Evolutionary conservation across 257 asterid species (phyloP), one percentile per base, ranked within the genome.

Genomic region (Plantago major): DNA sequence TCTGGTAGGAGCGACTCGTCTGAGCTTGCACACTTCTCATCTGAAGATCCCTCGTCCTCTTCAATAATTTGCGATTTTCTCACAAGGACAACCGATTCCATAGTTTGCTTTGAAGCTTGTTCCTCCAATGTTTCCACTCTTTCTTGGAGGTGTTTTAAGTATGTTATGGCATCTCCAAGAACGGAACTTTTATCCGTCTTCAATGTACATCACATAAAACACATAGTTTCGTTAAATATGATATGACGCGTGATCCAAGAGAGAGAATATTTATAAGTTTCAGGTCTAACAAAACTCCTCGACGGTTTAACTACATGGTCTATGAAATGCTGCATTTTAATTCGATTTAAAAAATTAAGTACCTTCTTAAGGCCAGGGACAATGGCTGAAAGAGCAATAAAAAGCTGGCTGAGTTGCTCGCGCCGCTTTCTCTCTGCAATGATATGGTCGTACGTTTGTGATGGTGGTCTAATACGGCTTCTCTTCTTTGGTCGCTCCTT

Each of bases 321-420:
- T 15, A 50, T 17, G 33, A 50, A 50, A 3, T 8, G 28, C 22
- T 16, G 9, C 55, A 8, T 1, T 17, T 9, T 15, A 12, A 7
- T 8, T 16, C 9, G 8, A 51, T 52, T 14, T 19, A 52, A 16
- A 5, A 28, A n/a, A 9, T 30, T 5, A 19, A 52, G 17, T 66
- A 78, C 84, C 81, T 79, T 79, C 45, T 69, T 79, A 19, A 79
- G 74, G 0, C 79, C 77, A 0, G 82, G 85, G 33, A 79, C 73
- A 46, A 79, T 73, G 42, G 76, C 47, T 52, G 85, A 76, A 57
- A 79, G 85, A 42, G 71, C 67, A 4, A 71, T 44, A 43, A 79
- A 76, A 13, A 56, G 63, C 50, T 64, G 76, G 75, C 76, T 70
- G 9, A 79, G 79, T 22, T 63, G 76, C 53, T 79, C 78, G 3